Percentiles rank a stretch among this genome's conserved stretches.
Evolutionary conservation across 2,329 filamentous ascomycete species (phyloP).

Genomic region (Coleophoma eucalyptorum): DNA sequence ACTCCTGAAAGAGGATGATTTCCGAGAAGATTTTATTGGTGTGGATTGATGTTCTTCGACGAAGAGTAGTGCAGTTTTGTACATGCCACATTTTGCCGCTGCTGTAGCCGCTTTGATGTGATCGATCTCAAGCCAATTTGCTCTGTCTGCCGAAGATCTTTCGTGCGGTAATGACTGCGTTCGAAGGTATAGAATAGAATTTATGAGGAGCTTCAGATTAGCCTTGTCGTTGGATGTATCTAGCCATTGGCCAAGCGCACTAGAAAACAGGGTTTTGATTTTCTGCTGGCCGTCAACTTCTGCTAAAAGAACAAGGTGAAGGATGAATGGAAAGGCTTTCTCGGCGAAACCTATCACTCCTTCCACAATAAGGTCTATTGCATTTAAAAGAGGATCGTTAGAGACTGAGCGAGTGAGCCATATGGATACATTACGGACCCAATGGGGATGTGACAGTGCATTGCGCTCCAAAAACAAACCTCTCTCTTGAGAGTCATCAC

Average conservation of each 20-base stretch:
- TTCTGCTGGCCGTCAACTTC: conserved; percentile 60
- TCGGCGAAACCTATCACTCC: conserved; percentile 67
- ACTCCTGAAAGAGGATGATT: conserved; percentile 57
- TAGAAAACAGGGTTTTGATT: conserved; percentile 61
- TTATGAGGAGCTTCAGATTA: conserved; percentile 70
- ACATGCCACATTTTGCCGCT: conserved; percentile 76
- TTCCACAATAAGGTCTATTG: conserved; percentile 62
- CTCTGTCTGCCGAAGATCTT: conserved; percentile 71
- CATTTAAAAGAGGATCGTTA: conserved; percentile 64
- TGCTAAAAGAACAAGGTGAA: conserved; percentile 74
- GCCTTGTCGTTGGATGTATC: conserved; percentile 46
- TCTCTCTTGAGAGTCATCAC: background rate
- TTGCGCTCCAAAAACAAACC: conserved; percentile 13
- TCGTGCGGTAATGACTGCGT: conserved; percentile 75
- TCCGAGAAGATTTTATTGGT: conserved; percentile 52
- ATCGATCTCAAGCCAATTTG: conserved; percentile 84
- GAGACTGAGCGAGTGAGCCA: conserved; percentile 56
- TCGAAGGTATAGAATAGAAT: conserved; percentile 82
- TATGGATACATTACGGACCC: conserved; percentile 60
- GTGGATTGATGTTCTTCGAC: conserved; percentile 68
- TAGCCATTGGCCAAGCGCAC: conserved; percentile 62
- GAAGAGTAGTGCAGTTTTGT: conserved; percentile 81
- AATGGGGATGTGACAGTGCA: conserved; percentile 43
- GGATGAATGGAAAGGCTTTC: conserved; percentile 74
- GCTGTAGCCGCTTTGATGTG: conserved; percentile 65